Evolutionary conservation across 139 green algal genomes (phyloP).

Genomic region (Pseudopediastrum boryanum): DNA sequence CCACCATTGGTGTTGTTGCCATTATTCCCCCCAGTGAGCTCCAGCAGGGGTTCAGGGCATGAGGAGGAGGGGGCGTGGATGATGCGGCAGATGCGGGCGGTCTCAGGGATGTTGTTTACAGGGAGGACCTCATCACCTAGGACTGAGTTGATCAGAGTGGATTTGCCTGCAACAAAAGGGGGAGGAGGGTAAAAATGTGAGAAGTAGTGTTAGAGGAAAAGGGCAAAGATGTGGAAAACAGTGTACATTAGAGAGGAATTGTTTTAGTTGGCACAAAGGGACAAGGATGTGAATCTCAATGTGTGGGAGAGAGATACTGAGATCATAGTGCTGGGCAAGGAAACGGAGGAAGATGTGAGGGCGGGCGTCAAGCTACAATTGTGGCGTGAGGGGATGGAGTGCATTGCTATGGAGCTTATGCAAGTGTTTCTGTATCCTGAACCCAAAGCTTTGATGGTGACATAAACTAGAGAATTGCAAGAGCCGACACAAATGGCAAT

Average conservation of each 20-base stretch:
- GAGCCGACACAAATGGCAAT: no score
- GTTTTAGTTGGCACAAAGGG: no score
- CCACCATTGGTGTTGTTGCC: not conserved
- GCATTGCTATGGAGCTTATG: no score
- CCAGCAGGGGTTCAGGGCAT: constrained; percentile 21
- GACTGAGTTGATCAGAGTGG: constrained; percentile 75
- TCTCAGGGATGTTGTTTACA: constrained; percentile 77
- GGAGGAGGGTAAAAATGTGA: not conserved
- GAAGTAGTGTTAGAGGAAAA: not conserved
- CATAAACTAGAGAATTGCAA: no score
- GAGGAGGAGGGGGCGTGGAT: constrained; percentile 33
- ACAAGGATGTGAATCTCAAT: not conserved
- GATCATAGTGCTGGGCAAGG: no score
- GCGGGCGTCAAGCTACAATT: no score
- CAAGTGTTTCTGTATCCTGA: no score
- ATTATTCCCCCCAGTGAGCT: no score
- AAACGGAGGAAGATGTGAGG: no score
- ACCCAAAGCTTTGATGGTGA: no score
- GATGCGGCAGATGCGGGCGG: constrained; percentile 56
- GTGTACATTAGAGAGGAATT: not conserved
- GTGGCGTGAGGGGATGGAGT: no score
- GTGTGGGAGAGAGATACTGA: not conserved
- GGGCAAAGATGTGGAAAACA: not conserved
- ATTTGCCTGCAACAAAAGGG: constrained; percentile 64
- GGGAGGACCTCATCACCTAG: constrained; percentile 60